These are phyloP conservation scores for Dipodascus geniculatus DNA, from an alignment of 805 yeast species.

Conservation along the genomic window DNA sequence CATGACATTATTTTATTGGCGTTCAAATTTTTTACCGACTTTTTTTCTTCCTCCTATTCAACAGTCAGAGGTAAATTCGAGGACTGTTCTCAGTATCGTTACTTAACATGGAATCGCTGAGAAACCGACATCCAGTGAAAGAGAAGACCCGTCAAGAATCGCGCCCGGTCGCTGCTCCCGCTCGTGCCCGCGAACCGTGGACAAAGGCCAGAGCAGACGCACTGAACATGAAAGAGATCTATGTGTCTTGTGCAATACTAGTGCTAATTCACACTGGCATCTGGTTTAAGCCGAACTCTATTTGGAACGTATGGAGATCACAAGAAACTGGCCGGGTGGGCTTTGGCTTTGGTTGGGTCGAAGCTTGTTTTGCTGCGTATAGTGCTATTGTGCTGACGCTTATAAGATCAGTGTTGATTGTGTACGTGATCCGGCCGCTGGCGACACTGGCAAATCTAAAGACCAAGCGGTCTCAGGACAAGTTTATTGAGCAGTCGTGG, in stretches of 20 bases:
- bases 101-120: too few species aligned
- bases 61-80: too few species aligned
- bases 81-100: too few species aligned
- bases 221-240: background rate
- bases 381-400: slow-evolving; percentile 47
- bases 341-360: slow-evolving; percentile 14
- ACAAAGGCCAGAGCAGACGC: background rate
- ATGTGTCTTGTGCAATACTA: background rate
- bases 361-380: slow-evolving; percentile 30
- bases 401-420: slow-evolving; percentile 50
- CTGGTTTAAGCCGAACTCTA: background rate
- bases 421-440: slow-evolving; percentile 44
- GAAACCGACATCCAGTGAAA: background rate
- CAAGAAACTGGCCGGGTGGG: background rate
- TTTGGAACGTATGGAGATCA: background rate
- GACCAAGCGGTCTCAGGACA: slow-evolving; percentile 40
- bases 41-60: background rate
- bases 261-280: background rate
- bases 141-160: too few species aligned
- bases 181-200: background rate
- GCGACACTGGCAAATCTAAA: slow-evolving; percentile 35
- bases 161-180: too few species aligned
- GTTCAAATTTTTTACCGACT: background rate
- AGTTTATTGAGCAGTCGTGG: slow-evolving; percentile 90
- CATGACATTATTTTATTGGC: background rate